phyloP scores from a whole-genome alignment of 495 filamentous ascomycete species.

The Clavariopsis aquatica region DNA sequence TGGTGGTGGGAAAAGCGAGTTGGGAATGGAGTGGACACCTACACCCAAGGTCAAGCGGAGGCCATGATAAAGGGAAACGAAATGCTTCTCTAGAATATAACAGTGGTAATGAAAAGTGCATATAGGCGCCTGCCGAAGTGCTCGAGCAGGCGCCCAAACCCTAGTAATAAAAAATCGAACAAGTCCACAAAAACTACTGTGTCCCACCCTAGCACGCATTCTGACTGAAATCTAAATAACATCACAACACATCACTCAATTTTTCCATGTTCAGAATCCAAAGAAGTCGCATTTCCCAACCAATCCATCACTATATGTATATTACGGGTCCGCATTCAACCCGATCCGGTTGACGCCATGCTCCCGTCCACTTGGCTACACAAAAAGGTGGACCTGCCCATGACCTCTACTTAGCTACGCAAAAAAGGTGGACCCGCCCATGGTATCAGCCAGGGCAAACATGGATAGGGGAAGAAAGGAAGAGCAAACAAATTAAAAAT shows the following conservation, averaged over 20 bases:
- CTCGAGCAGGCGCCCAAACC: conserved; percentile 7
- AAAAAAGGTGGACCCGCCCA: background rate
- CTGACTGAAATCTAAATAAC: too few species aligned
- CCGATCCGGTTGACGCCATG: too few species aligned
- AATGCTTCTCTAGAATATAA: conserved; percentile 1
- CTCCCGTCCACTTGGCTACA: too few species aligned
- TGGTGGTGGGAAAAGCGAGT: conserved; percentile 24
- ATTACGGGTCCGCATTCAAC: too few species aligned
- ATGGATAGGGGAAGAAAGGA: background rate
- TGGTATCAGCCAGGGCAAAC: background rate
- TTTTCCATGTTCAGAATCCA: background rate
- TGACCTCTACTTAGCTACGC: background rate
- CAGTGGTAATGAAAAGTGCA: background rate
- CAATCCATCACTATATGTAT: too few species aligned
- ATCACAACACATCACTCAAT: background rate
- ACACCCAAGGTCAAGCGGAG: conserved; percentile 51
- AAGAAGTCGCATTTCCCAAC: too few species aligned
- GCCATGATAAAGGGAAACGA: background rate
- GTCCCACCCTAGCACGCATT: too few species aligned
- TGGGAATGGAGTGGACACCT: conserved; percentile 56
- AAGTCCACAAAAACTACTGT: too few species aligned
- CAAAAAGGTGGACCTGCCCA: too few species aligned
- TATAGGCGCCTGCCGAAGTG: conserved; percentile 15
- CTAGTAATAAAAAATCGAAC: background rate
- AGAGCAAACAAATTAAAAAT: background rate